phyloP scores from a whole-genome alignment of 1,284 basidiomycete species.

The Phylloporus gajari region DNA sequence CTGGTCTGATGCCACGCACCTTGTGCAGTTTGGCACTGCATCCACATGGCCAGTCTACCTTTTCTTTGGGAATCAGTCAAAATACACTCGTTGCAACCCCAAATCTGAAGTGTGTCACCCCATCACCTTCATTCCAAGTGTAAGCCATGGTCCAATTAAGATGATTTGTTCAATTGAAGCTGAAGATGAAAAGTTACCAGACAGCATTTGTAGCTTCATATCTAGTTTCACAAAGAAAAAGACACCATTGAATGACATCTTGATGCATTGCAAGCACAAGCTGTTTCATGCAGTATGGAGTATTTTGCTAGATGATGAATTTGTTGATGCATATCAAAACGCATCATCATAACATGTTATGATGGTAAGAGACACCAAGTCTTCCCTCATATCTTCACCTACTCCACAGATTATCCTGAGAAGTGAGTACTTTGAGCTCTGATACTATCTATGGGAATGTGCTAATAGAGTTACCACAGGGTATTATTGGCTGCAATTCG shows the following conservation, averaged over 20 bases:
- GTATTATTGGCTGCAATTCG: conserved; percentile 36
- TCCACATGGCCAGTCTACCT: conserved; percentile 52
- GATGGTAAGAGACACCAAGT: conserved; percentile 40
- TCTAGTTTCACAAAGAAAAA: conserved; percentile 38
- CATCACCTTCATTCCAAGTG: conserved; percentile 47
- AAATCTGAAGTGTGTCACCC: conserved; percentile 43
- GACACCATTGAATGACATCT: conserved; percentile 24
- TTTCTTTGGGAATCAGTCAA: conserved; percentile 49
- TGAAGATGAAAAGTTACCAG: conserved; percentile 28
- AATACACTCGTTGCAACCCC: conserved; percentile 44
- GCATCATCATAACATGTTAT: conserved; percentile 41
- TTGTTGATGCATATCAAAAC: conserved; percentile 44
- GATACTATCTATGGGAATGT: too few relatives aligned
- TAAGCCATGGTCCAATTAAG: conserved; percentile 20
- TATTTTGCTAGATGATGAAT: conserved; percentile 42
- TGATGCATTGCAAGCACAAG: conserved; percentile 44
- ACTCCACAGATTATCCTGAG: conserved; percentile 50
- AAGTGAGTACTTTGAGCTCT: conserved; percentile 32
- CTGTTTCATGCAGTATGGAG: conserved; percentile 47
- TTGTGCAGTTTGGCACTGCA: conserved; percentile 48
- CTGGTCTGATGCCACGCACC: conserved; percentile 52
- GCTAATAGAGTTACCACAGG: conserved; percentile 19
- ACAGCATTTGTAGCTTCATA: conserved; percentile 39
- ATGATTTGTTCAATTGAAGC: background rate
- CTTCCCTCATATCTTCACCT: conserved; percentile 46